Evolutionary conservation across 129 eudicot species (phyloP), one percentile per base, ranked within the genome.

Genomic region (Chrysanthemum seticuspe): DNA sequence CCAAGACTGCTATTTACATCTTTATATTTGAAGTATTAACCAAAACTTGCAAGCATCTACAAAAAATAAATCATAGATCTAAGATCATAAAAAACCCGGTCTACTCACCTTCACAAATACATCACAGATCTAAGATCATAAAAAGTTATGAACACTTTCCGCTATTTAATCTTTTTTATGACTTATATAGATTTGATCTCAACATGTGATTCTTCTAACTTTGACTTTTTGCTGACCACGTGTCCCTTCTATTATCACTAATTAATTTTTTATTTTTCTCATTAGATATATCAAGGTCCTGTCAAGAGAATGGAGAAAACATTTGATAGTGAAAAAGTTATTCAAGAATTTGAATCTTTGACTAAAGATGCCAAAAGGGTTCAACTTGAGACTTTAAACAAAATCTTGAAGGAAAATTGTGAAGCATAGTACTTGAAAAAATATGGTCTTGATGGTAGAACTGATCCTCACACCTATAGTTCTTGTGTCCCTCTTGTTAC

Each of bases 301-400:
- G 62, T 69, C 76, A 71, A 62, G 65, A 53, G 40, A 71, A 78
- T 84, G 88, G 90, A 82, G 67, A 83, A 81, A 74, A 77, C 54
- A 80, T 86, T 90, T 36, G 82, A 81, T 40, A 67, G 80, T 2
- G 91, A 84, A 65, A 63, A 81, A 66, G 83, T 84, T 13, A 80
- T 90, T 2, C 73, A 83, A 29, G 91, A 94, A 75, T 94, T 94
- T 71, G 99, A 94, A 82, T 75, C 82, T 47, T 18, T 94, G 61
- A 76, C 97, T 6, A 86, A 36, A 74, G 82, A 94, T 73, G 99
- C 96, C 3, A 92, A 72, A 85, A 84, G 82, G 75, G 85, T 94
- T 62, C 99, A 94, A 57, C 56, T 3, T 8, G 97, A 19, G 0
- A 19, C 21, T 19, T 19, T 19, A 19, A 19, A 19, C 21, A 19